Evolutionary conservation across 2,329 filamentous ascomycete species (phyloP), one percentile per base, ranked within the genome.

Genomic region (Ilyonectria robusta): DNA sequence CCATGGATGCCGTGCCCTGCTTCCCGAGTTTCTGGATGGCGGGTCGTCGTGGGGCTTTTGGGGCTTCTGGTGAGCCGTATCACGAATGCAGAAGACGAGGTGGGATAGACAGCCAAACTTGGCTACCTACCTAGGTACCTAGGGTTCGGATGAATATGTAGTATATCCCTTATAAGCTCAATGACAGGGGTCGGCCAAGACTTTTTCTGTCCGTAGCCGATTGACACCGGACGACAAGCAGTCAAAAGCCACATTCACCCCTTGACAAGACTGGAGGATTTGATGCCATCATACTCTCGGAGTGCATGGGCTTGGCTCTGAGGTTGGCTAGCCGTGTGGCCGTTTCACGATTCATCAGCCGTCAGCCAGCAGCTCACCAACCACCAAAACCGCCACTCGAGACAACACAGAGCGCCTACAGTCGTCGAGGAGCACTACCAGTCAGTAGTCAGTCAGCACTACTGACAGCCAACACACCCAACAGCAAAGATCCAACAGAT

Each of bases 1-100:
- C 64, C 53, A 70, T 63, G 40, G 67, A 71, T 69, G 51, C 54
- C 40, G 11, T 50, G 62, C 61, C 57, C 54, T 68, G 50, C 42
- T 35, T 57, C 46, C 59, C 6, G 21, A 33, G 56, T 69, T 64
- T 63, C 60, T 53, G 8, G 4, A 33, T 37, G n/a, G 40, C 40
- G 40, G 40, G 40, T 42, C 40, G n/a, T n/a, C 40, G n/a, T 19
- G 40, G 15, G 40, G 37, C 13, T 6, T 11, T 13, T 26, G 10
- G 35, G 11, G 15, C 15, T 6, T 42, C n/a, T 8, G 8, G 40
- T 42, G 40, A 15, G 8, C 40, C 15, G 40, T 42, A 42, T 19
- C 40, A 40, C 58, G 5, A 37, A 19, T 46, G n/a, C 48, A 23
- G 33, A 54, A 44, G 23, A 23, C 37, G 23, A 42, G 5, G 10